A percentile compares a stretch with the other conserved stretches of the same genome.
These are phyloP conservation scores for Mycena latifolia DNA, from an alignment of 768 basidiomycete species.

Conservation along the genomic window DNA sequence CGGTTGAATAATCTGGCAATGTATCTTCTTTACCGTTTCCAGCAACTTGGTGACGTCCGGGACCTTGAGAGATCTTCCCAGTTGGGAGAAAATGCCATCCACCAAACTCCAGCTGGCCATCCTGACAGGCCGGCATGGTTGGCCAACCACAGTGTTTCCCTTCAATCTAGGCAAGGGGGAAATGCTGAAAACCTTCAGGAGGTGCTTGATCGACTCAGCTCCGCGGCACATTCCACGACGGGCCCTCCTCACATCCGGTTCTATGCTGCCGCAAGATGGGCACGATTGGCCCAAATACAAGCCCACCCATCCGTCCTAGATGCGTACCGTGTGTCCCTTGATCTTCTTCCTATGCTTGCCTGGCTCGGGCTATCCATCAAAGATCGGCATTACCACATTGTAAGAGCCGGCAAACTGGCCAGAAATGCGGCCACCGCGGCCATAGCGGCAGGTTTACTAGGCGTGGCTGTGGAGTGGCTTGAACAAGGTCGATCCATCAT, in stretches of 20 bases:
- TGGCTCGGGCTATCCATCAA: not conserved
- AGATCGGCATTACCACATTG: constrained; percentile 4
- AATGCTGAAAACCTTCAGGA: constrained; percentile 1
- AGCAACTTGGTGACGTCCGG: not conserved
- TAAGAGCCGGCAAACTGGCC: not conserved
- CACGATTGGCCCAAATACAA: not conserved
- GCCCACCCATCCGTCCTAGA: constrained; percentile 4
- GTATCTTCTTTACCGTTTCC: constrained; percentile 3
- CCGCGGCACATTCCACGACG: too few relatives aligned
- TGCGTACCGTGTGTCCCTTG: constrained; percentile 2
- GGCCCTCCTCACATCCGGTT: too few relatives aligned
- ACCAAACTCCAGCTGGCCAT: constrained; percentile 1
- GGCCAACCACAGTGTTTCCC: constrained; percentile 5
- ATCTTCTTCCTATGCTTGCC: constrained; percentile 5
- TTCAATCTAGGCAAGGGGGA: not conserved
- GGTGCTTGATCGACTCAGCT: not conserved
- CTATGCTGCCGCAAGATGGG: not conserved
- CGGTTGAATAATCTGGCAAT: constrained; percentile 9
- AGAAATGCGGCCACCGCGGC: too few relatives aligned
- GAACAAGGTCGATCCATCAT: too few relatives aligned
- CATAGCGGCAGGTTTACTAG: too few relatives aligned
- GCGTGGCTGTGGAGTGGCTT: too few relatives aligned
- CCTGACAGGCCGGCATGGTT: constrained; percentile 2
- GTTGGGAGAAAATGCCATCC: not conserved
- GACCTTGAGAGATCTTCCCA: not conserved